Evolutionary conservation across 139 green algal species (phyloP), one percentile per base, ranked within the genome.

Genomic region (Auxenochlorella pyrenoidosa): DNA sequence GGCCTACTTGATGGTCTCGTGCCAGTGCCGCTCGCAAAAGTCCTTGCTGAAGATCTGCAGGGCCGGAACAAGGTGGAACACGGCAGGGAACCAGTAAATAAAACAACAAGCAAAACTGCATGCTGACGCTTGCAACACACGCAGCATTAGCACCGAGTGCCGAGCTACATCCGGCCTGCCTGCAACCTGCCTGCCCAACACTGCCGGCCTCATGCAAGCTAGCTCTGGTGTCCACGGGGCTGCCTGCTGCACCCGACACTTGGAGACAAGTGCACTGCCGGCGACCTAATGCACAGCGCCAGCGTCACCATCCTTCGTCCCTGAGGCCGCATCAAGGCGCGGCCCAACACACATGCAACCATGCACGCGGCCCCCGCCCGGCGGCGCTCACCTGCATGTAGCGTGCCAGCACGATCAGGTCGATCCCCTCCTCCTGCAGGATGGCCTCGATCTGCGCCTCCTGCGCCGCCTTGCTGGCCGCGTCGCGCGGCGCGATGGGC

Each of bases 41-140:
- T 93, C 92, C 28, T 86, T 30, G 13, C 78, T 89, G 76, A 98
- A 94, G 40, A 98, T 94, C 88, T 97, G 94, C 93, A 91, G 89
- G 65, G 87, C 87, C 36, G 41, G 38, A 2, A 15, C 34, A 19
- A n/a, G n/a, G n/a, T n/a, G n/a, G n/a, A n/a, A n/a, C n/a, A n/a
- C n/a, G n/a, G n/a, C n/a, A n/a, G n/a, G n/a, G n/a, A n/a, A n/a
- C n/a, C n/a, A n/a, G n/a, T n/a, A n/a, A n/a, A n/a, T n/a, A n/a
- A n/a, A n/a, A n/a, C n/a, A n/a, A n/a, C n/a, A n/a, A n/a, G n/a
- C n/a, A n/a, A n/a, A n/a, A n/a, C n/a, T 24, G 75, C 10, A 8
- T 36, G 13, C 13, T 38, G 43, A 21, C 40, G 47, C 47, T 18
- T 58, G 47, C 12, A 12, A 12, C 12, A 6, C 47, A 58, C 47